A percentile compares a stretch with the other conserved stretches of the same genome.
Conservation (phyloP, 208 protist species). For the Tetramitus jugosus region DNA sequence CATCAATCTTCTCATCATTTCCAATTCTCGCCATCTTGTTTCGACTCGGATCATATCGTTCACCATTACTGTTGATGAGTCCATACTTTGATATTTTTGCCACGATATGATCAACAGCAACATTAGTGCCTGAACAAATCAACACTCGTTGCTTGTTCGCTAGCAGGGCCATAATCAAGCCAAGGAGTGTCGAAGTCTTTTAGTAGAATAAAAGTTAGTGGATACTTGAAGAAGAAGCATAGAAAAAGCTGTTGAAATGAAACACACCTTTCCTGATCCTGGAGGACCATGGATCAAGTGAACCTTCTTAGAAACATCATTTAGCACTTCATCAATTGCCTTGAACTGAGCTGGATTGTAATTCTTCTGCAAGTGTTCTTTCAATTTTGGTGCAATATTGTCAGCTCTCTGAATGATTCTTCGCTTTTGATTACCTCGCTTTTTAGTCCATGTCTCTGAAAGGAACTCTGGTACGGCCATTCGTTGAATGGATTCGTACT, state of each 20-base stretch:
- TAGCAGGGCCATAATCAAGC: neutral
- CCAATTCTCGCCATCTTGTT: constrained; percentile 19
- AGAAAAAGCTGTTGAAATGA: neutral
- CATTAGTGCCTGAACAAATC: neutral
- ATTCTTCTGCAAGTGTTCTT: neutral
- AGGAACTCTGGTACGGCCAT: neutral
- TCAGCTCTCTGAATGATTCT: neutral
- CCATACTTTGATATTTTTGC: neutral
- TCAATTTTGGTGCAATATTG: constrained; percentile 1
- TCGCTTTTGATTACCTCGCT: no score
- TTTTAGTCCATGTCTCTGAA: neutral
- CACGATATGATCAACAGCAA: constrained; percentile 2
- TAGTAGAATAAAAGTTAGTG: no score
- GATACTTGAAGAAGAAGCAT: no score
- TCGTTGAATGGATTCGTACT: constrained; percentile 10
- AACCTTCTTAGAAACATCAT: neutral
- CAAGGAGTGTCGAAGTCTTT: neutral
- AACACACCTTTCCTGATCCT: constrained; percentile 36
- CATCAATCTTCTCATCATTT: constrained; percentile 19
- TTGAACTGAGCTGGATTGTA: neutral
- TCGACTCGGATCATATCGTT: neutral
- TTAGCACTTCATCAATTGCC: neutral
- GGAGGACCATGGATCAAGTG: constrained; percentile 35
- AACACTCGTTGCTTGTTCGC: constrained; percentile 7
- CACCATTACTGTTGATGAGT: neutral